These are phyloP conservation scores for Phytophthora multivora DNA, from an alignment of 352 stramenopile species.

Conservation along the genomic window DNA sequence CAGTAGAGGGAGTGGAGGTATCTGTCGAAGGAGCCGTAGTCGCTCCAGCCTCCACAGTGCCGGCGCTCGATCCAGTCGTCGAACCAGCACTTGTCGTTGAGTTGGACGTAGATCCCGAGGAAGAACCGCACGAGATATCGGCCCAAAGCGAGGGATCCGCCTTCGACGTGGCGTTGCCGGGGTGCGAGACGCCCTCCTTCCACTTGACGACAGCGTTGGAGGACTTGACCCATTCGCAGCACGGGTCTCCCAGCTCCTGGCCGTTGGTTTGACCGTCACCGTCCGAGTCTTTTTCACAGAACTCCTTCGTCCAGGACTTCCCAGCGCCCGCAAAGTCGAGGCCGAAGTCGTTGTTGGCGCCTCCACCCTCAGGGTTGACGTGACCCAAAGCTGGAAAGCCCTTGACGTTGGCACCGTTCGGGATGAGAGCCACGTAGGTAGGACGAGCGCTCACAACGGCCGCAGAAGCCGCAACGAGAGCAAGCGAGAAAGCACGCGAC, in stretches of 20 bases:
- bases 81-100: conserved; percentile 2
- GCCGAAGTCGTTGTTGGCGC: conserved; percentile 38
- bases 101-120: conserved; percentile 12
- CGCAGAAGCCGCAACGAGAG: conserved; percentile 15
- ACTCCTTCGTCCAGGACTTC: conserved; percentile 37
- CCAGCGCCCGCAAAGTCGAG: conserved; percentile 14
- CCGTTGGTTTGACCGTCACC: conserved; percentile 85
- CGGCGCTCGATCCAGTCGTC: conserved; percentile 10
- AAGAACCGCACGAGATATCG: conserved; percentile 24
- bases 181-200: conserved; percentile 36
- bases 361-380: conserved; percentile 29
- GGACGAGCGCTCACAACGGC: conserved; percentile 25
- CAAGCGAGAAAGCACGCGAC: conserved; percentile 19
- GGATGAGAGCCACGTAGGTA: conserved; percentile 31
- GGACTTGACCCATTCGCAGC: conserved; percentile 60
- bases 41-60: conserved; percentile 12
- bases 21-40: conserved; percentile 8
- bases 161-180: conserved; percentile 28
- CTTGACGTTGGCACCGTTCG: conserved; percentile 37
- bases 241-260: conserved; percentile 82
- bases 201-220: conserved; percentile 30
- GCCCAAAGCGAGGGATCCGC: conserved; percentile 37
- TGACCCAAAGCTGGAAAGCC: conserved; percentile 43
- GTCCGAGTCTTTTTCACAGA: conserved; percentile 83
- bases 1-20: conserved; percentile 1